A percentile compares a stretch with the other conserved stretches of the same genome.
Conservation (phyloP, 192 early-diverging fungal species). For the Coemansia sp. region DNA sequence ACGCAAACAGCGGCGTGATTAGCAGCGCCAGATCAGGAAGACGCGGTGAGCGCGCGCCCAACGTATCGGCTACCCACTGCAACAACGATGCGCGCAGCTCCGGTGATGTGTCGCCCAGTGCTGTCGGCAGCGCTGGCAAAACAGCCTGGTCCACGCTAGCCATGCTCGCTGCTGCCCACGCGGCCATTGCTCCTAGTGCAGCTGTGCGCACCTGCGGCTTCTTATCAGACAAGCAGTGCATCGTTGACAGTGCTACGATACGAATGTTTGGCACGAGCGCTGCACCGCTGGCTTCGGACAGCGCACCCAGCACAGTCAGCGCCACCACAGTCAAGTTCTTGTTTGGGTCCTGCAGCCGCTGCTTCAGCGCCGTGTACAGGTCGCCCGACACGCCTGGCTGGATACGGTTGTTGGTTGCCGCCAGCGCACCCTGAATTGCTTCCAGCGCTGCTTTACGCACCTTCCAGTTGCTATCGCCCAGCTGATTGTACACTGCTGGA, state of each 20-base stretch:
- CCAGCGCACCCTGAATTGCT: slow-evolving; percentile 71
- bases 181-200: slow-evolving; percentile 71
- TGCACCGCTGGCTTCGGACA: slow-evolving; percentile 82
- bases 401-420: slow-evolving; percentile 76
- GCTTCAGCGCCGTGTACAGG: slow-evolving; percentile 76
- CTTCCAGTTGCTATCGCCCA: slow-evolving; percentile 85
- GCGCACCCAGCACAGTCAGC: slow-evolving; percentile 72
- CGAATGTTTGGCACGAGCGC: slow-evolving; percentile 74
- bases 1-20: slow-evolving; percentile 70
- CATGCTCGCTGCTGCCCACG: slow-evolving; percentile 64
- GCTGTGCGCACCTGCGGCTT: slow-evolving; percentile 83
- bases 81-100: slow-evolving; percentile 85
- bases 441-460: slow-evolving; percentile 89
- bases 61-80: slow-evolving; percentile 70
- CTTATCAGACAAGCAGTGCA: slow-evolving; percentile 80
- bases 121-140: slow-evolving; percentile 58
- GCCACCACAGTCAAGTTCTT: slow-evolving; percentile 81
- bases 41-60: slow-evolving; percentile 43
- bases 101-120: slow-evolving; percentile 79
- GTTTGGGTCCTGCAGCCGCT: slow-evolving; percentile 85
- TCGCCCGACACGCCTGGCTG: slow-evolving; percentile 76
- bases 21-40: slow-evolving; percentile 66
- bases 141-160: slow-evolving; percentile 66
- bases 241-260: slow-evolving; percentile 67
- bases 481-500: slow-evolving; percentile 56